Evolutionary conservation across 371 early-diverging fungal species (phyloP).

Genomic region (Circinella umbellata): DNA sequence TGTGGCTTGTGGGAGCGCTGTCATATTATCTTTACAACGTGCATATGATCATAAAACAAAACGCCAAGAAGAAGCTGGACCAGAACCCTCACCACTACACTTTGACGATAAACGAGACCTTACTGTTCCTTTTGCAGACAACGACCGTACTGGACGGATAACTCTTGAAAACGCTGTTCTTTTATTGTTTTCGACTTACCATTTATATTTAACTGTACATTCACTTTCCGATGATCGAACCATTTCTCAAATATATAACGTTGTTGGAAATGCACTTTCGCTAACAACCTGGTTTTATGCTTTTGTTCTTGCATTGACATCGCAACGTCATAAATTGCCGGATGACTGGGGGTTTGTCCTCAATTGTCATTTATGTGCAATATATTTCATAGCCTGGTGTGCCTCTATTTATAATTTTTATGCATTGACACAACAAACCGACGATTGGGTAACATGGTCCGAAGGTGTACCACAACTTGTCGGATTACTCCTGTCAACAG

Average conservation of each 20-base stretch:
- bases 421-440: slow-evolving; percentile 7
- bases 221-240: slow-evolving; percentile 4
- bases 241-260: background rate
- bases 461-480: slow-evolving; percentile 24
- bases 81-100: slow-evolving; percentile 11
- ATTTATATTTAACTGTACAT: slow-evolving; percentile 14
- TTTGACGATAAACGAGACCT: slow-evolving; percentile 25
- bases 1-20: slow-evolving; percentile 20
- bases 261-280: slow-evolving; percentile 15
- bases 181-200: slow-evolving; percentile 12
- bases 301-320: slow-evolving; percentile 24
- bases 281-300: slow-evolving; percentile 38
- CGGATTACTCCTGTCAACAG: slow-evolving; percentile 23
- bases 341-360: slow-evolving; percentile 42
- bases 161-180: slow-evolving; percentile 17
- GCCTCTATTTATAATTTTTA: slow-evolving; percentile 8
- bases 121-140: slow-evolving; percentile 25
- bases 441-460: slow-evolving; percentile 7
- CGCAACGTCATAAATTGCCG: slow-evolving; percentile 32
- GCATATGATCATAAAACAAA: slow-evolving; percentile 15
- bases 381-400: slow-evolving; percentile 26
- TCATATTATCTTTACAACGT: slow-evolving; percentile 23
- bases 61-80: slow-evolving; percentile 8
- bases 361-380: slow-evolving; percentile 42
- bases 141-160: slow-evolving; percentile 22